Conservation (phyloP, 2,329 filamentous ascomycete species). For the Fusarium lyarnte region DNA sequence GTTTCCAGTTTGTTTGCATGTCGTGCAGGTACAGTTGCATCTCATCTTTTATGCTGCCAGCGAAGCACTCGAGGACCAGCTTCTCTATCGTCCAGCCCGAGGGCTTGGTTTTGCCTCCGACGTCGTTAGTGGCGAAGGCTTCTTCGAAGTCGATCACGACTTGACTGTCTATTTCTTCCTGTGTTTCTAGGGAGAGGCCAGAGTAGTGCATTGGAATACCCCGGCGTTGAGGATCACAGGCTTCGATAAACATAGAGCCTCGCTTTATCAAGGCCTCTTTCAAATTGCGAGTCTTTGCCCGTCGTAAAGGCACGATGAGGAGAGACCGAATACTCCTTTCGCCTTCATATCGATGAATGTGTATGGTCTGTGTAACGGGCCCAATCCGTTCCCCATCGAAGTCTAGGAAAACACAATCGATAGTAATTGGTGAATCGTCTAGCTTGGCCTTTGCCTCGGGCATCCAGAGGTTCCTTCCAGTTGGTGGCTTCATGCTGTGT, state of each 20-base stretch:
- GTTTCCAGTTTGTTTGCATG: neutral
- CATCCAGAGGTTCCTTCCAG: neutral
- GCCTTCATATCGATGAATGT: neutral
- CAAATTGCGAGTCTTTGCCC: fast-evolving
- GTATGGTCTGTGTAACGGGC: neutral
- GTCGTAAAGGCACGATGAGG: fast-evolving
- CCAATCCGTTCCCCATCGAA: neutral
- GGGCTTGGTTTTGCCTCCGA: neutral
- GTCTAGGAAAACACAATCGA: neutral
- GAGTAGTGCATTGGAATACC: neutral
- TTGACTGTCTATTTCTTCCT: neutral
- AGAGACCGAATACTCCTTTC: neutral
- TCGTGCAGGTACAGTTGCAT: fast-evolving
- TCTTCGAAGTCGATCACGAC: neutral
- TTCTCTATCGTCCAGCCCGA: neutral
- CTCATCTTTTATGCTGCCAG: fast-evolving
- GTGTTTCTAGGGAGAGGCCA: neutral
- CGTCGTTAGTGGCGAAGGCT: neutral
- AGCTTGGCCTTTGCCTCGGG: neutral
- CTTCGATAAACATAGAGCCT: neutral
- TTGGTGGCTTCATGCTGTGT: neutral
- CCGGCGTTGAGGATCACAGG: neutral
- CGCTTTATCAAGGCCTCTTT: neutral
- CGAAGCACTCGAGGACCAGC: neutral
- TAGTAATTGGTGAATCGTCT: neutral